These are phyloP conservation scores for Nothophytophthora sp. DNA, from an alignment of 352 stramenopile species.

Conservation along the genomic window DNA sequence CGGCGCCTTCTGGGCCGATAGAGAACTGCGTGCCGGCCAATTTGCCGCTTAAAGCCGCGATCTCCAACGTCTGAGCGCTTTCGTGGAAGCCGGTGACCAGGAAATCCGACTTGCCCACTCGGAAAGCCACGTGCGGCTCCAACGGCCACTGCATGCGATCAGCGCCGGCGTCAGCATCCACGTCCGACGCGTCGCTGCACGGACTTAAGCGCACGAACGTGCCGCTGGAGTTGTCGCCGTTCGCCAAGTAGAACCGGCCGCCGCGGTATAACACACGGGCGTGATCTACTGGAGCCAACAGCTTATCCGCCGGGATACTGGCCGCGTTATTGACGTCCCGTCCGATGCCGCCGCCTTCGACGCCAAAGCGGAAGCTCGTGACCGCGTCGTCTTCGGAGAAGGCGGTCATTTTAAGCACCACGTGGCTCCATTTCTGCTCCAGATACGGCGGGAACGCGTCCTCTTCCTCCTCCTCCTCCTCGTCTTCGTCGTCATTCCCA, in stretches of 20 bases:
- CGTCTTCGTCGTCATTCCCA: conserved; percentile 10
- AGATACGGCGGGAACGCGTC: conserved; percentile 25
- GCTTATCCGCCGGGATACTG: conserved; percentile 75
- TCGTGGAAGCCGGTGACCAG: conserved; percentile 61
- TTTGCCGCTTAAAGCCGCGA: conserved; percentile 65
- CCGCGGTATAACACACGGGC: conserved; percentile 54
- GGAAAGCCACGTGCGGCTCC: conserved; percentile 58
- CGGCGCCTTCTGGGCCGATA: conserved; percentile 84
- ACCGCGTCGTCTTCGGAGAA: conserved; percentile 74
- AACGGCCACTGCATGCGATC: conserved; percentile 85
- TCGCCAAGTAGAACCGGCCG: conserved; percentile 68
- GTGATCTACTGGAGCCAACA: conserved; percentile 52
- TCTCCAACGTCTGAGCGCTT: conserved; percentile 48
- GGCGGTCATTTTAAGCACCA: conserved; percentile 86
- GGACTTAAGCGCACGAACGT: conserved; percentile 72
- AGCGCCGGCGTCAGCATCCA: conserved; percentile 40
- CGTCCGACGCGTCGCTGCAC: conserved; percentile 17
- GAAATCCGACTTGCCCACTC: conserved; percentile 84
- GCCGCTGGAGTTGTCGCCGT: conserved; percentile 50
- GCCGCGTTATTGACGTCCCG: conserved; percentile 51
- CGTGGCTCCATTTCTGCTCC: conserved; percentile 58
- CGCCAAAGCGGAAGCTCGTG: conserved; percentile 75
- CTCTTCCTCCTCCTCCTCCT: no score
- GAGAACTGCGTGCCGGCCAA: conserved; percentile 74
- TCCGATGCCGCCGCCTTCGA: conserved; percentile 53